A percentile compares a stretch with the other conserved stretches of the same genome.
Conservation (phyloP, 2,329 filamentous ascomycete genomes). For the Dendrostoma leiphaemia region DNA sequence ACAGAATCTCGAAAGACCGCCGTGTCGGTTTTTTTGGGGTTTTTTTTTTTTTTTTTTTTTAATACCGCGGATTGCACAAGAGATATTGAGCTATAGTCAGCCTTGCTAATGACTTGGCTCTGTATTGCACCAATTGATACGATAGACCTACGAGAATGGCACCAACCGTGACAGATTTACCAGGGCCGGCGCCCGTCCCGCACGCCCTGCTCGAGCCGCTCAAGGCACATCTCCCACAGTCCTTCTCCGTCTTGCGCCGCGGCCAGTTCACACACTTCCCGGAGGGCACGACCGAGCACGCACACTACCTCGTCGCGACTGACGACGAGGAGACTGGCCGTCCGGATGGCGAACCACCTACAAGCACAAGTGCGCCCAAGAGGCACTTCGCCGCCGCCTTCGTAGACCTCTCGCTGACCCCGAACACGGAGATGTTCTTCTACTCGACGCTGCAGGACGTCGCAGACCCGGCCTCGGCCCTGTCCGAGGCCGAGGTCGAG, state of each 20-base stretch:
- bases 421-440: constrained; percentile 65
- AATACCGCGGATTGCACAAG: no score
- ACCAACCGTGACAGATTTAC: constrained; percentile 20
- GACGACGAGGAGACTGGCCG: constrained; percentile 11
- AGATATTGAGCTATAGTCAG: no score
- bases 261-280: constrained; percentile 54
- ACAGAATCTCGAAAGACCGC: no score
- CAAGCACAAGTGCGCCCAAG: no score
- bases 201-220: constrained; percentile 46
- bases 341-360: no score
- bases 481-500: constrained; percentile 16
- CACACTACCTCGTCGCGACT: constrained; percentile 40
- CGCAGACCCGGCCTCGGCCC: background rate
- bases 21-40: no score
- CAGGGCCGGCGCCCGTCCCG: constrained; percentile 19
- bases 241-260: constrained; percentile 60
- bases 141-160: constrained; percentile 12
- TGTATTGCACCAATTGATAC: no score
- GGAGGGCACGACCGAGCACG: constrained; percentile 39
- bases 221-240: constrained; percentile 50
- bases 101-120: no score
- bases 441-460: constrained; percentile 52
- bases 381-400: constrained; percentile 57
- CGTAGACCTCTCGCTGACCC: constrained; percentile 57
- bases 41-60: no score